Percentiles rank a stretch among this genome's conserved stretches.
Conservation (phyloP, 129 eudicot genomes). For the Helichrysum umbraculigerum region DNA sequence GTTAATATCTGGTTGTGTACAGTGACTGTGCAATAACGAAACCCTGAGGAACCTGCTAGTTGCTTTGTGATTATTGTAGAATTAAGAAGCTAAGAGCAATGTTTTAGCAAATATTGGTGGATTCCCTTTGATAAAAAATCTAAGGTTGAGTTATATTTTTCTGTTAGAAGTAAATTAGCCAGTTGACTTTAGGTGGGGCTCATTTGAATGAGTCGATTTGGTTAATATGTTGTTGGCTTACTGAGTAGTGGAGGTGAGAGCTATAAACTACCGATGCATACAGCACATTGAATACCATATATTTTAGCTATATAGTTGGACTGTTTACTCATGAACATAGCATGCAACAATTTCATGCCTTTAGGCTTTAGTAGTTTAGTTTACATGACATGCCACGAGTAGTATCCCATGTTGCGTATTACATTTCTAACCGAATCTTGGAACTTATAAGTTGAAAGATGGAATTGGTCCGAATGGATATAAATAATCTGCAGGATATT, state of each 20-base stretch:
- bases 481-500: constrained; percentile 11
- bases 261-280: background rate
- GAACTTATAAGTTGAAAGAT: background rate
- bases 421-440: background rate
- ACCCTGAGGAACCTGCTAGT: background rate
- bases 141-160: background rate
- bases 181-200: background rate
- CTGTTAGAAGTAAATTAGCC: no score
- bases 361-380: background rate
- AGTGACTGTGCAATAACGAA: background rate
- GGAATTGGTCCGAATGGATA: background rate
- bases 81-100: background rate
- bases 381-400: constrained; percentile 14
- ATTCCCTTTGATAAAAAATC: background rate
- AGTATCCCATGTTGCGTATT: background rate
- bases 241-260: constrained; percentile 17
- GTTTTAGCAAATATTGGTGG: background rate
- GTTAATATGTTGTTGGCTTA: background rate
- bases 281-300: background rate
- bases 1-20: background rate
- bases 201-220: constrained; percentile 4
- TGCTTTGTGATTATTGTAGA: background rate
- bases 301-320: constrained; percentile 1
- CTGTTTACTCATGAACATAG: background rate
- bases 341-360: constrained; percentile 6